A percentile compares a stretch with the other conserved stretches of the same genome.
phyloP scores from a whole-genome alignment of 345 rosid genomes.

The Rhodamnia argentea region DNA sequence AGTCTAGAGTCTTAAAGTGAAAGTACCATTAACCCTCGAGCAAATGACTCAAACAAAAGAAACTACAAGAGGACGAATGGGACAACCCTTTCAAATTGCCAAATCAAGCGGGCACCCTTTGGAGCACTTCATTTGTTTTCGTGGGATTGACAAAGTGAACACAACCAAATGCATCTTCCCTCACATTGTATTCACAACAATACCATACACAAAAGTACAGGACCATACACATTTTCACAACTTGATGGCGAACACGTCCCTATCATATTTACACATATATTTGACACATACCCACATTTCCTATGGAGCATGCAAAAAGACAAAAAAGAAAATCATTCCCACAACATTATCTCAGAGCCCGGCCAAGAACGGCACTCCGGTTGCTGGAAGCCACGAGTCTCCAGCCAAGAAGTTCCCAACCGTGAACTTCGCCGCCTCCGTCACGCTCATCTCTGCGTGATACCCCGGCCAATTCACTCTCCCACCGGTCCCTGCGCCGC shows the following conservation, averaged over 20 bases:
- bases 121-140: not conserved
- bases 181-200: not conserved
- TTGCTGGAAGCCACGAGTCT: slow-evolving; percentile 56
- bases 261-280: not conserved
- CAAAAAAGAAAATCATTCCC: not conserved
- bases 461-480: slow-evolving; percentile 75
- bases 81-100: not conserved
- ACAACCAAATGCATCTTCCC: not conserved
- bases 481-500: slow-evolving; percentile 44
- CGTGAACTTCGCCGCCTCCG: slow-evolving; percentile 58
- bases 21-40: not conserved
- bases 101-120: not conserved
- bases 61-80: not conserved
- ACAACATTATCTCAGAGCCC: slow-evolving; percentile 26
- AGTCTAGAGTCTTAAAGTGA: not conserved
- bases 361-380: slow-evolving; percentile 56
- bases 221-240: not conserved
- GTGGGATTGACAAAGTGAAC: not conserved
- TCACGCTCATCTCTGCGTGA: slow-evolving; percentile 21
- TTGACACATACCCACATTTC: not conserved
- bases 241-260: not conserved
- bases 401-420: slow-evolving; percentile 62
- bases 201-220: not conserved
- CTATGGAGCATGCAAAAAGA: not conserved
- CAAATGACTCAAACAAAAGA: not conserved